Base-by-base conservation (phyloP, 805 yeast genomes). In the Cyberlindnera mrakii region DNA sequence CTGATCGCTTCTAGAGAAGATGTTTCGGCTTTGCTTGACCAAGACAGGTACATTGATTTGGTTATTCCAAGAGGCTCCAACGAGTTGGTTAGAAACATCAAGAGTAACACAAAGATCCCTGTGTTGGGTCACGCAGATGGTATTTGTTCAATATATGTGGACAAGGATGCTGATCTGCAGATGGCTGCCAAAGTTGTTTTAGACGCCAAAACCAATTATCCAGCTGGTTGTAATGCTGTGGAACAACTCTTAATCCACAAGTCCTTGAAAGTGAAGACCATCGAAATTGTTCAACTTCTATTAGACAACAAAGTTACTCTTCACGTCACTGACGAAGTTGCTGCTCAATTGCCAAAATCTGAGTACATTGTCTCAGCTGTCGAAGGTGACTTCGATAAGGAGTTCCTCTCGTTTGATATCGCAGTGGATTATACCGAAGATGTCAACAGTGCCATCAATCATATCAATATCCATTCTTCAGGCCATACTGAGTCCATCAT, bases 51-150 rank as follows among this genome's bases (percentile, higher is more conserved):
- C 64, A 91, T 93, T 44, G 99, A 93, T 63, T 73, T 93, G 62
- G 99, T 93, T 18, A 88, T 93, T 55, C 99, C 99, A 47, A 77
- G 99, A 57, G 99, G 99, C n/a, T 86, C 96, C 25, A 93, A 93
- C 58, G 91, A 81, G 50, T 74, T 93, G 45, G 99, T 93, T 33
- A 77, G 86, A 53, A 79, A 74, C 61, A 90, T 93, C 63, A 93
- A 95, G 66, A 74, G 77, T 20, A 78, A 78, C 60, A 91, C 99
- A 19, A 88, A 88, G 62, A 95, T 93, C 54, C 98, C 99, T 5
- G 99, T 93, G 7, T 67, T 93, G 59, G 99, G 99, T 44, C 99
- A 93, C 63, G 99, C 99, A 8, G 98, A 93, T 65, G 99, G 99
- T 37, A 83, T 91, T 47, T 93, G 99, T 65, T 81, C 97, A 2